Percentiles rank a stretch among this genome's conserved stretches.
Evolutionary conservation across 202 grass and related monocot genomes (phyloP).

Genomic region (Digitaria exilis): DNA sequence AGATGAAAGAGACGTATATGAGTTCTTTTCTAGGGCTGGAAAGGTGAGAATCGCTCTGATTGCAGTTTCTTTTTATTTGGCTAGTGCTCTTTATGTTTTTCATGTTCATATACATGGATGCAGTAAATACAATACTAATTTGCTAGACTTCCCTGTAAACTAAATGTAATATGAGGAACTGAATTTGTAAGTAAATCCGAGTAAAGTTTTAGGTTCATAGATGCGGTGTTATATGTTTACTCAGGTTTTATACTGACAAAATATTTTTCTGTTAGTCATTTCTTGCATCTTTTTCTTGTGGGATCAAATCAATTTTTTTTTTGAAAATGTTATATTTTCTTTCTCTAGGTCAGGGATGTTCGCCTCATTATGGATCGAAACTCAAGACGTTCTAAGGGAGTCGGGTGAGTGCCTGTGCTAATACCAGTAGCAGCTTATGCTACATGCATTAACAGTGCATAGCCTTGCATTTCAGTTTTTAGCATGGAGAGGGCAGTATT

Average conservation of each 20-base stretch:
- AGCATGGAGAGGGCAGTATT: neutral
- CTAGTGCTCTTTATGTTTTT: neutral
- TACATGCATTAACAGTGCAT: neutral
- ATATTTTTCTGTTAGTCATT: neutral
- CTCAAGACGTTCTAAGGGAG: constrained; percentile 96
- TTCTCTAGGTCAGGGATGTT: constrained; percentile 90
- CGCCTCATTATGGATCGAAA: constrained; percentile 99
- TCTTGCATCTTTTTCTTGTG: constrained; percentile 10
- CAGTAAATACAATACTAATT: neutral
- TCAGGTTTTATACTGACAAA: neutral
- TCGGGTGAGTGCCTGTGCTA: constrained; percentile 66
- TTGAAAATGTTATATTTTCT: constrained; percentile 3
- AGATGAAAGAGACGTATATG: constrained; percentile 97
- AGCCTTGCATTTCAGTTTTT: neutral
- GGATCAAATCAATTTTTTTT: neutral
- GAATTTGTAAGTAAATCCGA: neutral
- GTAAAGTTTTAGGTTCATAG: neutral
- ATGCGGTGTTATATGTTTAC: neutral
- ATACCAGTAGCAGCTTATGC: neutral
- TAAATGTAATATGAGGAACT: neutral
- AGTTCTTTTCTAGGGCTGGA: constrained; percentile 98
- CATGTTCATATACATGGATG: neutral
- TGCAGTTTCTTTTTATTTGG: neutral
- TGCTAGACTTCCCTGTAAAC: neutral
- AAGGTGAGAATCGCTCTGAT: constrained; percentile 53